Percentiles rank a stretch among this genome's conserved stretches.
Conservation (phyloP, 2,329 filamentous ascomycete genomes). For the Aspergillus sojae region DNA sequence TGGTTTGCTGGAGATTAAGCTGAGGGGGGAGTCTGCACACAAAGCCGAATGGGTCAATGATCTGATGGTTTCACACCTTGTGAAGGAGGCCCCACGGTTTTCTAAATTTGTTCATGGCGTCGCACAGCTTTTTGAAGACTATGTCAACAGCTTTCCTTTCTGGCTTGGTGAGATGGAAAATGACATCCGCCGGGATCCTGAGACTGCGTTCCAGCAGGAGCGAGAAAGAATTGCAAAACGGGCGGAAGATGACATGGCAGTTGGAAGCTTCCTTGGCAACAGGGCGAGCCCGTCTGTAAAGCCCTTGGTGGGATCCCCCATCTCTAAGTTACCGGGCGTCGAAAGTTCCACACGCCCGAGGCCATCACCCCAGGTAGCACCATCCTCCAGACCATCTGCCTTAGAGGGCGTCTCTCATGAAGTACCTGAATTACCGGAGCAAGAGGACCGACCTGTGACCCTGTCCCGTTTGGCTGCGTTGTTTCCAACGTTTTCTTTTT, state of each 20-base stretch:
- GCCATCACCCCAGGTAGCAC: conserved; percentile 29
- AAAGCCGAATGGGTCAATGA: conserved; percentile 86
- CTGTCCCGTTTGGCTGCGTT: conserved; percentile 67
- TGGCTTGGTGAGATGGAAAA: conserved; percentile 91
- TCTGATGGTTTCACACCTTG: conserved; percentile 86
- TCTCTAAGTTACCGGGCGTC: conserved; percentile 28
- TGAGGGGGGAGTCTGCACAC: conserved; percentile 61
- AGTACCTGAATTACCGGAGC: conserved; percentile 30
- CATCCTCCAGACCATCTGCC: conserved; percentile 27
- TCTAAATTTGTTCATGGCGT: conserved; percentile 97
- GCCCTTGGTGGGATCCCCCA: conserved; percentile 38
- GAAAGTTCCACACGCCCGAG: conserved; percentile 27
- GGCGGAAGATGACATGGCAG: conserved; percentile 83
- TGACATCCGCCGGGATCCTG: conserved; percentile 91
- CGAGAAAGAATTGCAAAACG: conserved; percentile 79
- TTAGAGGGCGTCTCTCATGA: conserved; percentile 48
- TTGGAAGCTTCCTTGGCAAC: conserved; percentile 80
- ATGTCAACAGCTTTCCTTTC: conserved; percentile 94
- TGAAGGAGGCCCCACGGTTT: conserved; percentile 86
- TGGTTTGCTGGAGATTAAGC: conserved; percentile 89
- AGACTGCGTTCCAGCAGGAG: conserved; percentile 86
- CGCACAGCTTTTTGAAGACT: conserved; percentile 88
- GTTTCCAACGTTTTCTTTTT: conserved; percentile 80
- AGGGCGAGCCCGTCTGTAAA: conserved; percentile 33
- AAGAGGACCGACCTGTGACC: conserved; percentile 47